Conservation (phyloP, 306 rosid species). For the Gleditsia sinensis region DNA sequence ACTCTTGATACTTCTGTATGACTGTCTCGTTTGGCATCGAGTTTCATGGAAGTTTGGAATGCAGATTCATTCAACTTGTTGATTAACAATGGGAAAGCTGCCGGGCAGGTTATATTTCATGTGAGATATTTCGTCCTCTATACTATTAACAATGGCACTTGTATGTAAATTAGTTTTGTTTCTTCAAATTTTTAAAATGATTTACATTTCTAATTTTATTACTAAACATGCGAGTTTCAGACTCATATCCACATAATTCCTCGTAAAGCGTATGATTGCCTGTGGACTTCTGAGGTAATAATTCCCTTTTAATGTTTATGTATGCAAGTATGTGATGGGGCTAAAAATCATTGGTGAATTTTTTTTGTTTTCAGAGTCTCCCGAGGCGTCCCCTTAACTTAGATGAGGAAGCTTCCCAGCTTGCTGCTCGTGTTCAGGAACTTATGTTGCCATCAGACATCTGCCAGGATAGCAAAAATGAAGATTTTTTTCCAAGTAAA, state of each 20-base stretch:
- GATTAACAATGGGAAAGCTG: constrained; percentile 85
- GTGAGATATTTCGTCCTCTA: constrained; percentile 51
- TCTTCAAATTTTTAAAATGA: not conserved
- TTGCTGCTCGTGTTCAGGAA: constrained; percentile 66
- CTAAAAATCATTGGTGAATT: constrained; percentile 1
- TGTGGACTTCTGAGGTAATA: constrained; percentile 94
- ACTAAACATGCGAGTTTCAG: constrained; percentile 52
- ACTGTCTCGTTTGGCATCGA: constrained; percentile 3
- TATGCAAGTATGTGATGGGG: not conserved
- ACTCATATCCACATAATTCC: constrained; percentile 96
- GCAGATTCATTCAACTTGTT: constrained; percentile 94
- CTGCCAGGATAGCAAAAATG: constrained; percentile 41
- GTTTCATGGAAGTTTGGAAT: constrained; percentile 37
- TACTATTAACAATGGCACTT: not conserved
- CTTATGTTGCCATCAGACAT: constrained; percentile 46
- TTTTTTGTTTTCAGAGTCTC: constrained; percentile 57
- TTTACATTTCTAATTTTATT: constrained; percentile 34
- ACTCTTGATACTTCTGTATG: constrained; percentile 9
- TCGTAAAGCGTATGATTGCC: constrained; percentile 75
- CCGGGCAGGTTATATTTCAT: constrained; percentile 98
- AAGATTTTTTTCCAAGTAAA: constrained; percentile 53
- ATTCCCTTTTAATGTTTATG: not conserved
- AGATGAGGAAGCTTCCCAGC: constrained; percentile 67
- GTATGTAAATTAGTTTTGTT: not conserved
- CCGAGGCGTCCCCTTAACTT: constrained; percentile 65